Percentiles rank a stretch among this genome's conserved stretches.
Conservation (phyloP, 2,329 filamentous ascomycete species). For the Colletotrichum cuscutae region DNA sequence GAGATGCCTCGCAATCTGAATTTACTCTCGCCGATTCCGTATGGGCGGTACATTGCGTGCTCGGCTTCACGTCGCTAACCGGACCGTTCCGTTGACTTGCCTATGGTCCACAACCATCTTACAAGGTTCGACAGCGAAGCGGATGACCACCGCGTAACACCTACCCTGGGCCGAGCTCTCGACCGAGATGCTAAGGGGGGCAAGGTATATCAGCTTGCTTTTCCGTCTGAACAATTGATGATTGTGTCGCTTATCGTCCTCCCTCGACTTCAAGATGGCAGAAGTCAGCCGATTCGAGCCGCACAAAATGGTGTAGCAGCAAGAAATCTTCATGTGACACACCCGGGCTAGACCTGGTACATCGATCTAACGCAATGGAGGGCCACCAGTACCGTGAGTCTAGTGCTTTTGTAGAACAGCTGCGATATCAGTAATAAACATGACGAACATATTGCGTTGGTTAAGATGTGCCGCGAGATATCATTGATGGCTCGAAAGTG, state of each 20-base stretch:
- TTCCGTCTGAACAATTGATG: background rate
- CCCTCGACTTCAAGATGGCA: background rate
- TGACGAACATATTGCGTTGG: too few species aligned
- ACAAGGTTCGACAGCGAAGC: background rate
- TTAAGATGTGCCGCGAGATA: background rate
- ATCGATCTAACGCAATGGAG: background rate
- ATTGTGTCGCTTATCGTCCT: background rate
- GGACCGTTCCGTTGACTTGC: background rate
- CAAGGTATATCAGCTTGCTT: background rate
- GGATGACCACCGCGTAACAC: background rate
- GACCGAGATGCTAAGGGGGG: background rate
- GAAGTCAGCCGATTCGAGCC: background rate
- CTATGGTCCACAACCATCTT: background rate
- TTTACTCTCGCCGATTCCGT: background rate
- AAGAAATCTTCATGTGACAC: background rate
- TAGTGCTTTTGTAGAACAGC: background rate
- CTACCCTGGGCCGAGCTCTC: background rate
- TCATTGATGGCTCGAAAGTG: background rate
- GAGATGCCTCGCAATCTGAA: background rate
- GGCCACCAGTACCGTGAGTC: background rate
- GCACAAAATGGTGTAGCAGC: background rate
- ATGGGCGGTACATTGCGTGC: background rate
- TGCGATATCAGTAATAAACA: background rate
- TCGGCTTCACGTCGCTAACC: background rate
- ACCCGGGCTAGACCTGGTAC: background rate